Evolutionary conservation across 805 yeast genomes (phyloP), one percentile per base, ranked within the genome.

Genomic region (Lachancea lanzarotensis): DNA sequence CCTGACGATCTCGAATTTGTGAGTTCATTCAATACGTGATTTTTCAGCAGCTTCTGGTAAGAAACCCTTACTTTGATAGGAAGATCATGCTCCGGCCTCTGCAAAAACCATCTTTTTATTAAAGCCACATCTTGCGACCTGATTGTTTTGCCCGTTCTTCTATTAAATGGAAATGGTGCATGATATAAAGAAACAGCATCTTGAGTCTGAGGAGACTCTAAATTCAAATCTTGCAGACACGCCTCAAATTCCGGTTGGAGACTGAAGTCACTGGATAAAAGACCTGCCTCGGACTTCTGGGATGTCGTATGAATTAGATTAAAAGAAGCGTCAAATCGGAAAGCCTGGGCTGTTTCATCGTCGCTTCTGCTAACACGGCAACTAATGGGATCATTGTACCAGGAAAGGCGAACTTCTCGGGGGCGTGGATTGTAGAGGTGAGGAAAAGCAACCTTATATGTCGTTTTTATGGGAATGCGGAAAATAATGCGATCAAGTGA

Each of bases 121-220:
- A 93, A 63, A 0, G 96, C 80, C 13, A 90, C 95, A 65, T 93
- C 98, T 59, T 93, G 85, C 1, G 98, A 91, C 51, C 97, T 73
- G 0, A 78, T 79, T 57, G 74, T 87, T 18, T 62, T 67, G 0
- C 95, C 96, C 29, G 81, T 75, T 25, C 87, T 76, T 33, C 77
- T 73, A 55, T 88, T 82, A 64, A 85, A 93, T 0, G 99, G 98
- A 52, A 71, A 79, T 2, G 95, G 89, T 0, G 97, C 87, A 73
- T 82, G 74, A 71, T 80, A 79, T n/a, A 90, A 66, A 27, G 76
- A 72, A 2, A 91, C 54, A 0, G 95, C 90, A 41, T 68, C 70
- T n/a, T 65, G 61, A 1, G 74, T 67, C 20, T 74, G 75, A 4
- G 72, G 72, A 1, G 78, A 72, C 11, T 65, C 72, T 2, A 80